A percentile compares a stretch with the other conserved stretches of the same genome.
Conservation (phyloP, 441 rosid genomes). For the Arabidopsis lyrata region DNA sequence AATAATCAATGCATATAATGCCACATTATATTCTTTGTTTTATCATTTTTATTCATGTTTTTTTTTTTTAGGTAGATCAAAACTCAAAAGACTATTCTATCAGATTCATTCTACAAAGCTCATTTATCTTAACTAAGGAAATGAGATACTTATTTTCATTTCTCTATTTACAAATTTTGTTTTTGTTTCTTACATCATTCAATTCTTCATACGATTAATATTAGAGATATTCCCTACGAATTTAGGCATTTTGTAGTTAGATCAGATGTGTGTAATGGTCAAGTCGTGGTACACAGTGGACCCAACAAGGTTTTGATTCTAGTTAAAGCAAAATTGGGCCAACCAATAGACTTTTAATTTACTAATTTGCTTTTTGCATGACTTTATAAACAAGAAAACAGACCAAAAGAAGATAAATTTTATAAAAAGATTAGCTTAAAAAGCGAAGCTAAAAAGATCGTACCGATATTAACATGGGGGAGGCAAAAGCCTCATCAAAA, state of each 20-base stretch:
- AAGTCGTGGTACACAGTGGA: conserved; percentile 40
- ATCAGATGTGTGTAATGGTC: conserved; percentile 32
- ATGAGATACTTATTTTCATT: too few relatives aligned
- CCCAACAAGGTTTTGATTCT: conserved; percentile 42
- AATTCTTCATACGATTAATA: background rate
- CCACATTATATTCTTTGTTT: background rate
- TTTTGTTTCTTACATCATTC: background rate
- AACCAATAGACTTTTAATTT: conserved; percentile 29
- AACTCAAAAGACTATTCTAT: background rate
- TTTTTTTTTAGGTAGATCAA: too few relatives aligned
- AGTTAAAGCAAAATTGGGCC: conserved; percentile 47
- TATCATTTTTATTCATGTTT: too few relatives aligned
- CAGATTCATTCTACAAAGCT: background rate
- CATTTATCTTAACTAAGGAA: background rate
- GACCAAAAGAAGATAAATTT: conserved; percentile 36
- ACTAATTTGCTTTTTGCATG: conserved; percentile 26
- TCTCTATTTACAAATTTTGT: background rate
- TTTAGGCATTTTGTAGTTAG: conserved; percentile 31
- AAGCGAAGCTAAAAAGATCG: conserved; percentile 42
- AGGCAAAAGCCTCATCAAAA: conserved; percentile 64
- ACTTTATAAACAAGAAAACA: conserved; percentile 30
- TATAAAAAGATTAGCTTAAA: conserved; percentile 27
- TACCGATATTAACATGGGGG: conserved; percentile 51
- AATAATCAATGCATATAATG: conserved; percentile 4
- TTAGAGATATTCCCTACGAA: conserved; percentile 7